Percentiles rank a stretch among this genome's conserved stretches.
These are phyloP conservation scores for Geosmithia flava DNA, from an alignment of 2,329 filamentous ascomycete genomes.

Conservation along the genomic window DNA sequence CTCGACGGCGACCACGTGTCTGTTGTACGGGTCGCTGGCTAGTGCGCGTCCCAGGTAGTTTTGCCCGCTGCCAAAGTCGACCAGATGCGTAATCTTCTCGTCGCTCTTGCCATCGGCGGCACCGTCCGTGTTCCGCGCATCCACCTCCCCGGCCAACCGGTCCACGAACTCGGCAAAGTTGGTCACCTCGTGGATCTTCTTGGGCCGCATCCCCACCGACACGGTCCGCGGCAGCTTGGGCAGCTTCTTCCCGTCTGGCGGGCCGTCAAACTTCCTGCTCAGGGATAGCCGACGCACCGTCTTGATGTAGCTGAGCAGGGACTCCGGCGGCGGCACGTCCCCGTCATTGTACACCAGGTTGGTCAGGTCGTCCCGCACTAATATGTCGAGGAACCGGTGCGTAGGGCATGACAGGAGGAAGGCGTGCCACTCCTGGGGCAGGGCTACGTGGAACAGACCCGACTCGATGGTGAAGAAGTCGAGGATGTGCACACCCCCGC, in stretches of 20 bases:
- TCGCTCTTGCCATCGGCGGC: conserved; percentile 15
- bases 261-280: conserved; percentile 42
- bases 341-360: conserved; percentile 16
- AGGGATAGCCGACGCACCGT: conserved; percentile 60
- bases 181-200: conserved; percentile 88
- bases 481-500: conserved; percentile 90
- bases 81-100: conserved; percentile 64
- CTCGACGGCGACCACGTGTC: conserved; percentile 83
- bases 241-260: conserved; percentile 23
- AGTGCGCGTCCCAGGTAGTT: conserved; percentile 88
- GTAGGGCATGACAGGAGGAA: conserved; percentile 64
- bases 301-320: conserved; percentile 59
- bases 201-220: conserved; percentile 84
- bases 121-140: conserved; percentile 13
- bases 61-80: conserved; percentile 93
- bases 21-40: conserved; percentile 74
- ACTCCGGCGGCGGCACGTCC: conserved; percentile 27
- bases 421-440: conserved; percentile 69
- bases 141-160: conserved; percentile 43
- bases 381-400: conserved; percentile 65
- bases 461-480: conserved; percentile 88
- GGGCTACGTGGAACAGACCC: conserved; percentile 64
- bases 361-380: conserved; percentile 63
- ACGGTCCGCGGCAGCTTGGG: conserved; percentile 56
- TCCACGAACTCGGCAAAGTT: conserved; percentile 83